Base-by-base conservation (phyloP, 176 grass and related monocot genomes). In the Aegilops tauschii region DNA sequence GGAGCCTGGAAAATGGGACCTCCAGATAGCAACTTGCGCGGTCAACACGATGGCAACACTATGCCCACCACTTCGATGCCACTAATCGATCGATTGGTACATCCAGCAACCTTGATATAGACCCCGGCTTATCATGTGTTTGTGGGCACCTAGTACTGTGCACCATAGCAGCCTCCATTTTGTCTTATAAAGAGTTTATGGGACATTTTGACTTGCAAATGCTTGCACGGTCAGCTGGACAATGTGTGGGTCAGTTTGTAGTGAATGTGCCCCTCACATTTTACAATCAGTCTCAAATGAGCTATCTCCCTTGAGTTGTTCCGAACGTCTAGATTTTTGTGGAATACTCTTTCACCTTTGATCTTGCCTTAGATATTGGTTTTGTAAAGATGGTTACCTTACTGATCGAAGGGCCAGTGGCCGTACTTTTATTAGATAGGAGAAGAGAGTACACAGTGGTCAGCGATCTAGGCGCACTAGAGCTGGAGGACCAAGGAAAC, bases 71-170 rank as follows among this genome's bases (percentile, higher is more conserved):
- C 61, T 73, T 39, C 27, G 11, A 36, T 28, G 44, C 14, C n/a
- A 49, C 12, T 21, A 29, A 71, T 80, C 31, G 49, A 39, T 23
- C 71, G 76, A 85, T 86, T 37, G 84, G 11, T 69, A 86, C 83
- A 63, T 91, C 39, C 37, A 91, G 89, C 85, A 81, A 91, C 89
- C 89, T 78, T 78, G 89, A 91, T 80, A 31, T 76, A 54, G 85
- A 88, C 85, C 30, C 69, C 40, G 67, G 21, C 61, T 77, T 84
- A 77, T 84, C 76, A 87, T 70, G 76, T 84, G 81, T 23, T 88
- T 50, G 69, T 76, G 69, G 32, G 59, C 67, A 80, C 66, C 89
- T 61, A 87, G 45, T 25, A 76, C 32, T 61, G 68, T 49, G 85
- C 58, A 27, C 67, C 76, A 25, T 59, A 21, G 21, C 58, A 52